Percentiles rank a stretch among this genome's conserved stretches.
These are phyloP conservation scores for Neofusicoccum ribis DNA, from an alignment of 2,329 filamentous ascomycete genomes.

Conservation along the genomic window DNA sequence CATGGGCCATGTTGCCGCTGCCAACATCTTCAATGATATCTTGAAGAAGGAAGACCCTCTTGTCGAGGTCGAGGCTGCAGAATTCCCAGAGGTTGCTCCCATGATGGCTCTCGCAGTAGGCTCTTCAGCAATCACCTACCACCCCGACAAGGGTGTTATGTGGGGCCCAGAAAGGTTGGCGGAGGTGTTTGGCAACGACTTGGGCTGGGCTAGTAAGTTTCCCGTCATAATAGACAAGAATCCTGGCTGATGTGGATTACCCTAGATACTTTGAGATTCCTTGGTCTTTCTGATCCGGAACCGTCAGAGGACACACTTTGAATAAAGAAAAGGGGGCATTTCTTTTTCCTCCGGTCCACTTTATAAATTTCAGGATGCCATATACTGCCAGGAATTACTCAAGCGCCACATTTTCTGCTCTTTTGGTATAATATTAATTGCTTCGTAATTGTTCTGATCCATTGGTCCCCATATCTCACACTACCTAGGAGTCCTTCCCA, in stretches of 20 bases:
- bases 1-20: slow-evolving; percentile 65
- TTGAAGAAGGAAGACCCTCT: slow-evolving; percentile 32
- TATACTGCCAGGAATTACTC: not conserved
- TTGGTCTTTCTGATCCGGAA: not conserved
- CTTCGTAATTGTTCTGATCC: too few species aligned
- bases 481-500: too few species aligned
- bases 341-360: too few species aligned
- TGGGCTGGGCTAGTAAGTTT: slow-evolving; percentile 61
- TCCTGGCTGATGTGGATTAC: not conserved
- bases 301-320: not conserved
- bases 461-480: too few species aligned
- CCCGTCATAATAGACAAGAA: not conserved
- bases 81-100: slow-evolving; percentile 52
- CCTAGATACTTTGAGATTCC: not conserved
- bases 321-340: not conserved
- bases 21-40: slow-evolving; percentile 52
- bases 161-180: slow-evolving; percentile 64
- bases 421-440: too few species aligned
- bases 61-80: slow-evolving; percentile 25
- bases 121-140: slow-evolving; percentile 66
- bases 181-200: slow-evolving; percentile 66
- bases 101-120: slow-evolving; percentile 73
- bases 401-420: not conserved
- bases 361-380: not conserved
- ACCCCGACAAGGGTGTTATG: slow-evolving; percentile 56